Evolutionary conservation across 352 stramenopile genomes (phyloP).

Genomic region (Globisporangium middletonii): DNA sequence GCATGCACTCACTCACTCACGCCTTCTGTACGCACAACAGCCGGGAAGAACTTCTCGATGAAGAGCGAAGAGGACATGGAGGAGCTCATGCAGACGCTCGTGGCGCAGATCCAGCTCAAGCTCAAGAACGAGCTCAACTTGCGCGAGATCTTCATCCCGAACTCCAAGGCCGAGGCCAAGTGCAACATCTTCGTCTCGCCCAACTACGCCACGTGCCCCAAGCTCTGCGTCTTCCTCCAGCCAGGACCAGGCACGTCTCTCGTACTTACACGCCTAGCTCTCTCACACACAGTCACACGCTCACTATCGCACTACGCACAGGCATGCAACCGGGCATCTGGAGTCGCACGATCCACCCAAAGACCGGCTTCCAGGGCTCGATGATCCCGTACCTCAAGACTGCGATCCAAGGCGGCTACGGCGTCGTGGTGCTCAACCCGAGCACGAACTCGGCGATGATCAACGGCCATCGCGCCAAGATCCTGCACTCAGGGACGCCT

Average conservation of each 20-base stretch:
- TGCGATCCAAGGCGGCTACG: conserved; percentile 77
- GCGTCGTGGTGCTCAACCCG: conserved; percentile 77
- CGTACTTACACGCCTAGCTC: background rate
- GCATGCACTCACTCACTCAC: background rate
- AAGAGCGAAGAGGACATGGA: conserved; percentile 80
- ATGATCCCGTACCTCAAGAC: conserved; percentile 88
- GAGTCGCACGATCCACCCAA: conserved; percentile 64
- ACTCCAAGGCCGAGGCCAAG: conserved; percentile 79
- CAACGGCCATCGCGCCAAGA: conserved; percentile 77
- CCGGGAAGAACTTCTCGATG: conserved; percentile 70
- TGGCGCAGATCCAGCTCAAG: conserved; percentile 81
- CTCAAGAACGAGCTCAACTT: conserved; percentile 81
- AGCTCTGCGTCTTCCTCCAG: conserved; percentile 83
- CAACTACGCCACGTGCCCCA: conserved; percentile 75
- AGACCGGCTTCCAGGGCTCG: conserved; percentile 79
- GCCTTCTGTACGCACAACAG: conserved; percentile 1
- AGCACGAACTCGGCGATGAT: conserved; percentile 78
- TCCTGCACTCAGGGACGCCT: conserved; percentile 68
- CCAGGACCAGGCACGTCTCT: conserved; percentile 34
- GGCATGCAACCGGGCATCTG: conserved; percentile 71
- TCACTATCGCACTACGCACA: conserved; percentile 2
- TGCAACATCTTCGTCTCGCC: conserved; percentile 84
- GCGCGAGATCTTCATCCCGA: conserved; percentile 85
- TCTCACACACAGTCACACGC: background rate
- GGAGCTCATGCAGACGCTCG: conserved; percentile 79